These are phyloP conservation scores for Tuber brumale DNA, from an alignment of 495 filamentous ascomycete genomes.

Conservation along the genomic window DNA sequence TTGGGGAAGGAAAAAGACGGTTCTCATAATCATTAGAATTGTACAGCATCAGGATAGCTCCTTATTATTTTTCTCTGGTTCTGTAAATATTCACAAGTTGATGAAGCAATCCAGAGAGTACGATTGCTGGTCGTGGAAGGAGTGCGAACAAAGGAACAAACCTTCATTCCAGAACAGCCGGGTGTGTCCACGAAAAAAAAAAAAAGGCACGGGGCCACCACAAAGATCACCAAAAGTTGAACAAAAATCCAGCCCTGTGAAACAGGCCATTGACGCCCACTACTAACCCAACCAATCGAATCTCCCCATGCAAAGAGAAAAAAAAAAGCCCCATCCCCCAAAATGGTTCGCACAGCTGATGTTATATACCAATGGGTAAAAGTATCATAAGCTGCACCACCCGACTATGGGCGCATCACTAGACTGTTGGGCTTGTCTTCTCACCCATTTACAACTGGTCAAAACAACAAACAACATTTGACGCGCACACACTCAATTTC, in stretches of 20 bases:
- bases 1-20: not conserved
- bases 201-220: not conserved
- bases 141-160: not conserved
- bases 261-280: not conserved
- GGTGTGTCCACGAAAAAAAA: not conserved
- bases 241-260: not conserved
- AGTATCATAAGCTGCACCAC: not conserved
- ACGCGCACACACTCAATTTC: constrained; percentile 8
- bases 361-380: not conserved
- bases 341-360: not conserved
- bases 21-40: not conserved
- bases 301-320: not conserved
- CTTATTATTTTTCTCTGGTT: not conserved
- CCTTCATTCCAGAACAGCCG: not conserved
- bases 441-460: not conserved
- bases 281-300: not conserved
- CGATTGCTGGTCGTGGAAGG: not conserved
- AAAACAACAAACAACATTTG: not conserved
- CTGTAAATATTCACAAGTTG: not conserved
- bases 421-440: not conserved
- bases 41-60: not conserved
- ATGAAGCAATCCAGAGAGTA: not conserved
- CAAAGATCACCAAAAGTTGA: not conserved
- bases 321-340: not conserved
- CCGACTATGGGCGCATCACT: not conserved